Evolutionary conservation across 108 stramenopile species (phyloP).

Genomic region (Pseudonitzschia multiseries): DNA sequence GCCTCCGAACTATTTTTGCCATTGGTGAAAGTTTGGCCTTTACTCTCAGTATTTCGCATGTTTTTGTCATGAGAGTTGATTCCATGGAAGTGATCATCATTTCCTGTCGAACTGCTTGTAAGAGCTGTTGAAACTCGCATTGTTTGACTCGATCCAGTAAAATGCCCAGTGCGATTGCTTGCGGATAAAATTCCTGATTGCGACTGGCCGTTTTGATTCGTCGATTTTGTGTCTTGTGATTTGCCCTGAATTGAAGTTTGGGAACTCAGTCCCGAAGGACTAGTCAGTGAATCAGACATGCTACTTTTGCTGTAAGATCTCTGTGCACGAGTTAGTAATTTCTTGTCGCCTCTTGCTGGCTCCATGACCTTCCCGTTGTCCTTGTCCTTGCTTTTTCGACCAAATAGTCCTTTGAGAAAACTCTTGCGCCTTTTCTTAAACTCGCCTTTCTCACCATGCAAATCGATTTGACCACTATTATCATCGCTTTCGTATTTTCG

Average conservation of each 20-base stretch:
- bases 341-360: neutral
- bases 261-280: neutral
- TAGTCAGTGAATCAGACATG: neutral
- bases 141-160: neutral
- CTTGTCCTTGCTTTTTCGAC: conserved; percentile 30
- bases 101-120: too few relatives aligned
- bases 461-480: neutral
- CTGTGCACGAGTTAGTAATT: neutral
- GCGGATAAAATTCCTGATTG: conserved; percentile 1
- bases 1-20: too few relatives aligned
- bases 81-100: too few relatives aligned
- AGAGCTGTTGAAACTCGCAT: too few relatives aligned
- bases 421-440: conserved; percentile 31
- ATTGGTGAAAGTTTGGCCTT: too few relatives aligned
- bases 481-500: neutral
- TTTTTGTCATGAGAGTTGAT: too few relatives aligned
- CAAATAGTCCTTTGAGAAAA: conserved; percentile 34
- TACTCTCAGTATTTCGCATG: too few relatives aligned
- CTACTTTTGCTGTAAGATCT: conserved; percentile 5
- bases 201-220: neutral
- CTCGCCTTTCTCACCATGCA: neutral
- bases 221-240: neutral
- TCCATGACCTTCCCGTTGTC: neutral
- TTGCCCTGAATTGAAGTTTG: neutral
- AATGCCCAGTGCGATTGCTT: neutral